Evolutionary conservation across 345 rosid genomes (phyloP).

Genomic region (Corchorus capsularis): DNA sequence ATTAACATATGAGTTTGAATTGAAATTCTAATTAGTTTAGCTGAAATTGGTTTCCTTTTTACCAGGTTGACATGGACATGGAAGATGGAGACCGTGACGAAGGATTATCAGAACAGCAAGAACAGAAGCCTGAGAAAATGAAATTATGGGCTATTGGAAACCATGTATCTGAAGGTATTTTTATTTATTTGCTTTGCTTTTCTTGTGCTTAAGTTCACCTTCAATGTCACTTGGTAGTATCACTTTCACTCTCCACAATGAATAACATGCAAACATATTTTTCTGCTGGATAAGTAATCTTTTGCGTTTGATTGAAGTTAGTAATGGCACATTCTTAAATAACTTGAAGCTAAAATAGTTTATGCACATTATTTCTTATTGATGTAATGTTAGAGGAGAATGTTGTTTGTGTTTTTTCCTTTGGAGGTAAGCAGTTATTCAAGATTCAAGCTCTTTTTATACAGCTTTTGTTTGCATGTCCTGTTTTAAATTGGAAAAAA

Average conservation of each 20-base stretch:
- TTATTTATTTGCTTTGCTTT: slow-evolving; percentile 5
- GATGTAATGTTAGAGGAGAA: background rate
- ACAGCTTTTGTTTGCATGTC: background rate
- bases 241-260: background rate
- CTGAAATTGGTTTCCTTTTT: slow-evolving; percentile 7
- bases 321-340: background rate
- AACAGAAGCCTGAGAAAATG: slow-evolving; percentile 39
- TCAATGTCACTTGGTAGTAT: background rate
- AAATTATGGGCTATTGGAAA: slow-evolving; percentile 32
- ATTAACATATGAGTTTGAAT: background rate
- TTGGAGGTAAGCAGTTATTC: background rate
- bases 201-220: background rate
- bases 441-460: background rate
- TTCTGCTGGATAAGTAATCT: background rate
- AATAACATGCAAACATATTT: background rate
- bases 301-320: background rate
- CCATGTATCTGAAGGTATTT: slow-evolving; percentile 47
- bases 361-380: background rate
- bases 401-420: background rate
- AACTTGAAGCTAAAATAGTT: background rate
- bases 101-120: slow-evolving; percentile 38
- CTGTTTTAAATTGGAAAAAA: background rate
- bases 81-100: slow-evolving; percentile 65
- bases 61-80: slow-evolving; percentile 95
- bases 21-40: background rate